Base-by-base conservation (phyloP, 108 stramenopile species). In the Discostella pseudostelligera region DNA sequence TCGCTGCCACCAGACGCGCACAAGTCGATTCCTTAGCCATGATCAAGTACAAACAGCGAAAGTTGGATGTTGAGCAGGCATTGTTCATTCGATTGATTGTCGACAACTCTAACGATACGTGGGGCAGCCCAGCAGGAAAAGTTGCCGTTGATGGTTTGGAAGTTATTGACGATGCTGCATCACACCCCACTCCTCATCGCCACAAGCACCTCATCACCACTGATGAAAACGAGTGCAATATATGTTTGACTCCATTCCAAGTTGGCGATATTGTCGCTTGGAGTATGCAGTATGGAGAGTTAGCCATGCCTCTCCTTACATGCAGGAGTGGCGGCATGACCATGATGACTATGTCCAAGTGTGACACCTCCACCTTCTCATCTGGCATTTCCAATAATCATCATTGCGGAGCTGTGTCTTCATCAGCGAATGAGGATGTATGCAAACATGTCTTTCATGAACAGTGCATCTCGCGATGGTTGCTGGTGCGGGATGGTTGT, bases 391-490 rank as follows among this genome's bases (percentile, higher is more conserved):
- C 13, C 1, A 46, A 12, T 16, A n/a, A n/a, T n/a, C n/a, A 6
- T 24, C 21, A 43, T 2, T 2, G 9, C 26, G 46, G 37, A 11
- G 32, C 10, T 24, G 32, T 0, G 8, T 19, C 26, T 14, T 3
- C 50, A 4, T 14, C 47, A 10, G 3, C 17, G 47, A 22, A 20
- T 0, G 46, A 5, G 0, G n/a, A 21, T 20, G 55, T 57, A 14
- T 89, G 87, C 47, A 53, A 56, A 3, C 87, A 89, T 32, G 76
- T 83, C 10, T 89, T 84, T 69, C 87, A 89, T 58, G 76, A 72
- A 16, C 81, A 82, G 25, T 89, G 87, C 55, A 80, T 89, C 16
- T 39, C 80, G 21, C 64, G 83, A 44, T 89, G 87, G 87, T 69
- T 84, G 22, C 61, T 79, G 22, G 75, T 82, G 1, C 56, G 74